Evolutionary conservation across 768 basidiomycete species (phyloP), one percentile per base, ranked within the genome.

Genomic region (Amanita muscaria): DNA sequence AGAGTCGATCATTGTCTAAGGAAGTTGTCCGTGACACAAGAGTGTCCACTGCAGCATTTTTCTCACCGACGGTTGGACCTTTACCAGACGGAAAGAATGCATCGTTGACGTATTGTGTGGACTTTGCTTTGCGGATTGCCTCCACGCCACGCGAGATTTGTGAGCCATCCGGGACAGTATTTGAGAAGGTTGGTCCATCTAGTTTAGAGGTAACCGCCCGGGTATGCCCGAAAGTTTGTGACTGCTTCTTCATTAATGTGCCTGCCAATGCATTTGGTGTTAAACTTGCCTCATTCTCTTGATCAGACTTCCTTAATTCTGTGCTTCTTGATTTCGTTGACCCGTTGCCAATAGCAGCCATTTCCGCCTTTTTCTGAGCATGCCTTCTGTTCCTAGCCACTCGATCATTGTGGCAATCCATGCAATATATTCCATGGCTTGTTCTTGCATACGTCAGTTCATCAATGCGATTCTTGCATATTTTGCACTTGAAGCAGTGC

Each of bases 361-460:
- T 69, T 58, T 87, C 80, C 18, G 83, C 79, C 57, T 88, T 82
- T 61, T 86, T 88, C 64, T 97, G 92, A 2, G 87, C 84, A 61
- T 97, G 89, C 48, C 85, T 80, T 52, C 91, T 68, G 51, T 91
- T 92, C 54, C 88, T 81, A 27, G 89, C 90, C 66, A 98, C 96
- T 49, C 96, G 87, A 48, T 97, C 90, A 63, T 91, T 97, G 59
- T 99, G 96, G 56, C 96, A 99, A 39, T 81, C 77, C 96, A 94
- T 98, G 61, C 96, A 99, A 60, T 98, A 98, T 46, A 98, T 97
- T 43, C 96, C 96, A 56, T 96, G 89, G 49, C 82, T 88, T 1
- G 96, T 98, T 70, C 98, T 98, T 47, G 96, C 96, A 51, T 97
- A 99, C 46, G 98, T 91, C 42, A 98, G 79, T 61, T 99, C 96